Base-by-base conservation (phyloP, 148 eudicot species). In the Drosera capensis region DNA sequence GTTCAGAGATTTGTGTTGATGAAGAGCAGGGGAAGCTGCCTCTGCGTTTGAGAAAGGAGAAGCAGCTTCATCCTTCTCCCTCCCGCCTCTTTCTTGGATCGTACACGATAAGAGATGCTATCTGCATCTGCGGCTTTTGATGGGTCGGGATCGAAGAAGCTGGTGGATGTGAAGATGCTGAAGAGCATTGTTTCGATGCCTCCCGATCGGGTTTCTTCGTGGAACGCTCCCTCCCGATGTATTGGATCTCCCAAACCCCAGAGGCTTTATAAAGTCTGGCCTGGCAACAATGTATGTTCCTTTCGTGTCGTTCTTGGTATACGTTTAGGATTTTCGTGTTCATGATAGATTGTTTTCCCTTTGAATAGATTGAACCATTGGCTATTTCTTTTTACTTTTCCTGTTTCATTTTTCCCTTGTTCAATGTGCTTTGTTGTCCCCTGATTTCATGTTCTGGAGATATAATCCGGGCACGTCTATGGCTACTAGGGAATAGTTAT, bases 21-120 rank as follows among this genome's bases (percentile, higher is more conserved):
- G 38, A 34, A 34, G 38, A 34, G 38, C 38, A 34, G 38, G 38
- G 13, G 38, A 34, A 34, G 38, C 38, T 34, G 38, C 14, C 3
- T 3, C n/a, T 34, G 38, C 38, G 38, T 11, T 9, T 2, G n/a
- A 34, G 4, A 34, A 11, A 34, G 9, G 38, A 34, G n/a, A 34
- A 34, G 5, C 38, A 34, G 38, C 38, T 34, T 34, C 38, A 9
- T 34, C 38, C 38, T 15, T 34, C 14, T 34, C n/a, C 38, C n/a
- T 34, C 38, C 38, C 38, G n/a, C 14, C 38, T 34, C n/a, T 11
- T 34, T 15, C n/a, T 2, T 3, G 38, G n/a, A 34, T 34, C 14
- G 38, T 15, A 2, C 38, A 34, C n/a, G 38, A 9, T 34, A 5
- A 5, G 13, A 11, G 38, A 28, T 34, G 38, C 2, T 9, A 34